Conservation (phyloP, 2,329 filamentous ascomycete genomes). For the Diaporthe sp. region DNA sequence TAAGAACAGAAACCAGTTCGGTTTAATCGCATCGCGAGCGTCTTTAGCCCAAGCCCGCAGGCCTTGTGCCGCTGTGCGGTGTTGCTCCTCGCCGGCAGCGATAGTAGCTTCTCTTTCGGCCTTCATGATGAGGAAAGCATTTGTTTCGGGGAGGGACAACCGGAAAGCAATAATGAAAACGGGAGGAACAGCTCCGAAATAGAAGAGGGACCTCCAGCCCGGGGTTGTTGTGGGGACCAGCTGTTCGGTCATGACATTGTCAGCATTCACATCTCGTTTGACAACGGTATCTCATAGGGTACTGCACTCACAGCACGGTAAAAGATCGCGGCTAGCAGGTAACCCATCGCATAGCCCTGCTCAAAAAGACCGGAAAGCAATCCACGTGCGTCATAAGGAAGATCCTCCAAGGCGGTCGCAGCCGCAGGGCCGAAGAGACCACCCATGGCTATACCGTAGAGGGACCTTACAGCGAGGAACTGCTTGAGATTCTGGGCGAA, state of each 20-base stretch:
- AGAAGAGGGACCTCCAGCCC: conserved; percentile 86
- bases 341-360: conserved; percentile 76
- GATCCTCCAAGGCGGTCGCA: conserved; percentile 81
- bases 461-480: conserved; percentile 79
- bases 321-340: conserved; percentile 69
- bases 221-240: conserved; percentile 81
- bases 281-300: fast-evolving
- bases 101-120: conserved; percentile 59
- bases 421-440: conserved; percentile 83
- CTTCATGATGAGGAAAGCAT: conserved; percentile 75
- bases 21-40: conserved; percentile 79
- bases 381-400: conserved; percentile 73
- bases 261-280: not conserved
- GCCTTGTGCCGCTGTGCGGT: conserved; percentile 52
- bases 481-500: conserved; percentile 75
- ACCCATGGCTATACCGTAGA: conserved; percentile 86
- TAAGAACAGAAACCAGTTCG: conserved; percentile 81
- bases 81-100: conserved; percentile 27
- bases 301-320: conserved; percentile 56
- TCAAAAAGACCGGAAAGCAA: conserved; percentile 81
- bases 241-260: not conserved
- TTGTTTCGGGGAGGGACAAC: conserved; percentile 81
- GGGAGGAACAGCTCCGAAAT: conserved; percentile 87
- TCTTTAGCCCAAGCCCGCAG: conserved; percentile 77
- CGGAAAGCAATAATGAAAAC: conserved; percentile 84